Evolutionary conservation across 257 asterid species (phyloP), one percentile per base, ranked within the genome.

Genomic region (Solanum virginianum): DNA sequence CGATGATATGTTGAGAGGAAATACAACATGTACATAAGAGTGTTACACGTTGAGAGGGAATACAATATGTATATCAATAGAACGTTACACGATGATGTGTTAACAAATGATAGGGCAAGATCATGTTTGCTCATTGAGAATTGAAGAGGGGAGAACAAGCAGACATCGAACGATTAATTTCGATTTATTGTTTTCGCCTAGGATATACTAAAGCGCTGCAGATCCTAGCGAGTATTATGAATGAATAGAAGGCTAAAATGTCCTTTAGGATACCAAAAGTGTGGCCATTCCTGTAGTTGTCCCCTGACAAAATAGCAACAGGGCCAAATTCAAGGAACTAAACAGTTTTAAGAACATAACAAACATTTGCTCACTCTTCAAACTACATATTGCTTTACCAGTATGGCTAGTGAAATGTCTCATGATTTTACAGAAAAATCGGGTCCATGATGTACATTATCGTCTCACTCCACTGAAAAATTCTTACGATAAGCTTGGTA

Each of bases 401-500:
- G 63, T 26, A 51, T 51, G 18, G 22, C 63, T 26, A 5, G 57
- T 20, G 24, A 53, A 51, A 77, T 49, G 53, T 77, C 47, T 60
- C 68, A 10, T 26, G 62, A 1, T 51, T 51, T 51, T 26, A 26
- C 24, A 77, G 45, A 77, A 26, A 51, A 77, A 15, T 4, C 47
- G 6, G 22, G 8, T 77, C 1, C 63, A 51, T 53, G 82, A 16
- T 41, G 54, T 70, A 70, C 54, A 70, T 53, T 24, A 77, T 13
- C 26, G 24, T 51, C 65, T 53, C 24, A 26, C 47, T 51, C 17
- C 2, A 77, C 82, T 15, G 63, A 24, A 77, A 53, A 77, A 75
- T 9, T 16, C 65, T 53, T 87, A 84, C 13, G 83, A 75, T 45
- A 86, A 39, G 83, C 43, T n/a, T 41, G 90, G 87, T 63, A 80